Percentiles rank a stretch among this genome's conserved stretches.
phyloP scores from a whole-genome alignment of 495 filamentous ascomycete genomes.

The Tuber aestivum region DNA sequence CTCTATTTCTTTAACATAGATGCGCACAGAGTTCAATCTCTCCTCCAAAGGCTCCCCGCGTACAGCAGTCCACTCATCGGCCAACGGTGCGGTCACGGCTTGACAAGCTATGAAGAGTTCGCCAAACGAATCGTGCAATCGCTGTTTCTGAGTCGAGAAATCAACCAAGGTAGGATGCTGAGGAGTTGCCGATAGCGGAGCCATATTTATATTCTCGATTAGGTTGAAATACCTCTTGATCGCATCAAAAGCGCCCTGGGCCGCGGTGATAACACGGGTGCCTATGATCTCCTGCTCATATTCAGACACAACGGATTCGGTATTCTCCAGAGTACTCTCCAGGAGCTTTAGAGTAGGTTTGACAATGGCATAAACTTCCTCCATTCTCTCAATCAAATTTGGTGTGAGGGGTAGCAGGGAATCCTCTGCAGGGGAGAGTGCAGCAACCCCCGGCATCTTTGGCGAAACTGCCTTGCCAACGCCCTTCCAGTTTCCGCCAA shows the following conservation, averaged over 20 bases:
- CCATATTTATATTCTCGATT: slow-evolving; percentile 40
- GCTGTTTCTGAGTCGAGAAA: slow-evolving; percentile 83
- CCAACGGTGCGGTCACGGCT: slow-evolving; percentile 76
- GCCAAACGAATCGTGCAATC: slow-evolving; percentile 82
- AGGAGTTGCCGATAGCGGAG: slow-evolving; percentile 21
- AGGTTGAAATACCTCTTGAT: slow-evolving; percentile 40
- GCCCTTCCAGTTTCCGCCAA: slow-evolving; percentile 79
- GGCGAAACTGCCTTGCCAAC: slow-evolving; percentile 13
- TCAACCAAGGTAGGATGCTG: slow-evolving; percentile 82
- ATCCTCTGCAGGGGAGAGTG: slow-evolving; percentile 50
- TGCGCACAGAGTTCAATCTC: slow-evolving; percentile 68
- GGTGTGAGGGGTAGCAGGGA: slow-evolving; percentile 69
- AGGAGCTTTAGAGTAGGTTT: slow-evolving; percentile 61
- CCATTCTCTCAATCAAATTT: slow-evolving; percentile 70
- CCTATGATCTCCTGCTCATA: slow-evolving; percentile 31
- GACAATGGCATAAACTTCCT: slow-evolving; percentile 58
- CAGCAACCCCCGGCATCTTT: slow-evolving; percentile 11
- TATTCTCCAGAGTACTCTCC: slow-evolving; percentile 48
- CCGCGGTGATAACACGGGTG: slow-evolving; percentile 25
- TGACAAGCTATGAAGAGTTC: slow-evolving; percentile 84
- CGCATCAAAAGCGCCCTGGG: slow-evolving; percentile 34
- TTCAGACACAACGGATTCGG: slow-evolving; percentile 32
- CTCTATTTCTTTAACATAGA: slow-evolving; percentile 71
- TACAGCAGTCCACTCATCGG: slow-evolving; percentile 89
- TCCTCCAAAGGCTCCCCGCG: slow-evolving; percentile 91